phyloP scores from a whole-genome alignment of 306 rosid genomes.

The Erythrophleum fordii region DNA sequence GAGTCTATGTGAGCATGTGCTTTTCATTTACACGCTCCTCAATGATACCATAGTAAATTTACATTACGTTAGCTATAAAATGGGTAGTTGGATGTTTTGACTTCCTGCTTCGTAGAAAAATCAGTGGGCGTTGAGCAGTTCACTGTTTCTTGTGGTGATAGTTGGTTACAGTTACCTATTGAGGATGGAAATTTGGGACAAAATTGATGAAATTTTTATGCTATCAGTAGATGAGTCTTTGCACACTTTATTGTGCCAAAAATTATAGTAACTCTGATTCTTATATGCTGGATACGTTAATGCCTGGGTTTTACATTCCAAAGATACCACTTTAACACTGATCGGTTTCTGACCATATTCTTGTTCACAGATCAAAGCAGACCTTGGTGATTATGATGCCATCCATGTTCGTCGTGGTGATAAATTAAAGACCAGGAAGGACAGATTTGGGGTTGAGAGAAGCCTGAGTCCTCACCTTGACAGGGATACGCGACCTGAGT shows the following conservation, averaged over 20 bases:
- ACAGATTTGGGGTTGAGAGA: slow-evolving; percentile 79
- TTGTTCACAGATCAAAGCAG: slow-evolving; percentile 55
- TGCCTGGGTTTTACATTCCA: neutral
- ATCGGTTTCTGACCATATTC: slow-evolving; percentile 33
- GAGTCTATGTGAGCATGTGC: neutral
- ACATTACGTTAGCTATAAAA: neutral
- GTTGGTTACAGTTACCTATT: neutral
- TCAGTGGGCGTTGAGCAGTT: neutral
- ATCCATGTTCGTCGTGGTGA: slow-evolving; percentile 99
- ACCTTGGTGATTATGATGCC: slow-evolving; percentile 76
- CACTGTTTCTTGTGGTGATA: neutral
- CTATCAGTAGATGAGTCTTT: neutral
- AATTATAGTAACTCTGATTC: neutral
- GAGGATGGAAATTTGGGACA: neutral
- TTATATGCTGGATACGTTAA: neutral
- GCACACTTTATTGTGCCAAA: neutral
- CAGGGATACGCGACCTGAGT: slow-evolving; percentile 89
- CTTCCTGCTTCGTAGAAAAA: slow-evolving; percentile 4
- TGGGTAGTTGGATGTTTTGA: neutral
- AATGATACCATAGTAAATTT: neutral
- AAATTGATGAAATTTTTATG: neutral
- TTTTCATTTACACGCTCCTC: neutral
- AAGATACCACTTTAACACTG: neutral
- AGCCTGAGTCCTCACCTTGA: slow-evolving; percentile 91
- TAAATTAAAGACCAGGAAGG: slow-evolving; percentile 89